Conservation (phyloP, 352 stramenopile species). For the Globisporangium recalcitrans region DNA sequence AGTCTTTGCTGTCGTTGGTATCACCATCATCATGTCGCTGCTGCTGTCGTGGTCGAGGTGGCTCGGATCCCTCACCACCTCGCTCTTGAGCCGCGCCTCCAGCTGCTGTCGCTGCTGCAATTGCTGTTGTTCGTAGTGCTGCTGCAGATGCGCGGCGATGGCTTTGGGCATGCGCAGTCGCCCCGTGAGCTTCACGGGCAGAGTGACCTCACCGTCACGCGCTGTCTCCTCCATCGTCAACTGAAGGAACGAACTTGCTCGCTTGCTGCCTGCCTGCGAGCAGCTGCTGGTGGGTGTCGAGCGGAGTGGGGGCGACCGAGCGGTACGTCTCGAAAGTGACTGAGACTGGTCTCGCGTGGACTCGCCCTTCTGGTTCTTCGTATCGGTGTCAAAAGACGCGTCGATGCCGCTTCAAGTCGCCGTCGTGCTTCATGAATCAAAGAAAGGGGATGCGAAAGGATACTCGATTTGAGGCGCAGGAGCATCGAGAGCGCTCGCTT, state of each 20-base stretch:
- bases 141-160: conserved; percentile 16
- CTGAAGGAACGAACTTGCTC: background rate
- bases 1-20: background rate
- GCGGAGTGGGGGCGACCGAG: background rate
- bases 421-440: conserved; percentile 6
- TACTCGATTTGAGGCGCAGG: background rate
- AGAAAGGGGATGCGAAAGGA: no score
- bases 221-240: conserved; percentile 7
- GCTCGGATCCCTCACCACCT: background rate
- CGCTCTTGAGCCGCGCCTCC: conserved; percentile 8
- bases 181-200: conserved; percentile 6
- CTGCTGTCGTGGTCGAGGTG: background rate
- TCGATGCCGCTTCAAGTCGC: conserved; percentile 20
- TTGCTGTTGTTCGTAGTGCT: conserved; percentile 13
- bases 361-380: background rate
- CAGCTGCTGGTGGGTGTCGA: background rate
- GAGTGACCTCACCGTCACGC: background rate
- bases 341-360: background rate
- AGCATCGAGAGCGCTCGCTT: conserved; percentile 2
- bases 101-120: conserved; percentile 1
- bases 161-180: conserved; percentile 16
- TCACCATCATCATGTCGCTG: background rate
- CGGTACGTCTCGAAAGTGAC: background rate
- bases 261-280: conserved; percentile 11
- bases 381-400: conserved; percentile 9